These are phyloP conservation scores for Gymnopus androsaceus DNA, from an alignment of 1,284 basidiomycete species.

Conservation along the genomic window DNA sequence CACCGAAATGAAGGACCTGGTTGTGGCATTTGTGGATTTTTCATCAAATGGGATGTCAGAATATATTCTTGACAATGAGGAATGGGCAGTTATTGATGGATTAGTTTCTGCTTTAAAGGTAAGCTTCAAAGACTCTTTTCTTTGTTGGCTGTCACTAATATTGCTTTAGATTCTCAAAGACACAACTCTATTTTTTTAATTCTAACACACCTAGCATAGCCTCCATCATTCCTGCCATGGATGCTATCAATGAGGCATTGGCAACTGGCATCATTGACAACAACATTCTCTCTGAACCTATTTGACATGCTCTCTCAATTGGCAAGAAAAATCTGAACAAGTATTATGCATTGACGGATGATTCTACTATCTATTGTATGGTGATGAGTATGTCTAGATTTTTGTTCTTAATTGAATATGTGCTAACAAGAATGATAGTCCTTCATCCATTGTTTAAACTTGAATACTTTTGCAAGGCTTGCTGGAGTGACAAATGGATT, in stretches of 20 bases:
- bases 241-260: slow-evolving; percentile 15
- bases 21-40: background rate
- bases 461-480: background rate
- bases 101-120: background rate
- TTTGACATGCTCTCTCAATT: slow-evolving; percentile 9
- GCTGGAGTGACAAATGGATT: background rate
- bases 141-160: background rate
- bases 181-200: slow-evolving; percentile 15
- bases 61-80: background rate
- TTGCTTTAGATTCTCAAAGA: slow-evolving; percentile 15
- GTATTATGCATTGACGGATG: slow-evolving; percentile 18
- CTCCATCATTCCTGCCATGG: slow-evolving; percentile 14
- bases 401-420: background rate
- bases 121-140: background rate
- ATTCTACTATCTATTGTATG: slow-evolving; percentile 15
- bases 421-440: background rate
- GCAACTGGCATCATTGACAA: slow-evolving; percentile 6
- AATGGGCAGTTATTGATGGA: slow-evolving; percentile 1
- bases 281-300: background rate
- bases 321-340: slow-evolving; percentile 16
- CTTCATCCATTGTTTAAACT: background rate
- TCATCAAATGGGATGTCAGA: background rate
- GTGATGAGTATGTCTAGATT: slow-evolving; percentile 20
- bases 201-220: slow-evolving; percentile 7
- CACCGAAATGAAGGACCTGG: background rate